Evolutionary conservation across 805 yeast species (phyloP).

Genomic region (Myxozyma melibiosi): DNA sequence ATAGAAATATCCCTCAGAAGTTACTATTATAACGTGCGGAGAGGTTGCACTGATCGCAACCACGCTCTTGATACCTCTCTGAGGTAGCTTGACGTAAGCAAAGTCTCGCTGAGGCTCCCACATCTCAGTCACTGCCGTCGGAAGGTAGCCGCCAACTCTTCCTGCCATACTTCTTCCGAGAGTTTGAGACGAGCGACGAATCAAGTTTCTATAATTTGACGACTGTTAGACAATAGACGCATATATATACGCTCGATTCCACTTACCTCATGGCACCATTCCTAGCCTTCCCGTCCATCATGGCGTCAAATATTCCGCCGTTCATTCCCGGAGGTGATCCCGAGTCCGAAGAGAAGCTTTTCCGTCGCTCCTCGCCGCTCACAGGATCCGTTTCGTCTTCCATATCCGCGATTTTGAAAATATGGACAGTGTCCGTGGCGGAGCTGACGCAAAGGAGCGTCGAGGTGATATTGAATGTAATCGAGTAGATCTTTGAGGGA

Average conservation of each 20-base stretch:
- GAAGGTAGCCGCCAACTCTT: constrained; percentile 84
- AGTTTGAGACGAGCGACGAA: constrained; percentile 37
- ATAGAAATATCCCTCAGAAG: constrained; percentile 77
- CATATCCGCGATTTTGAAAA: constrained; percentile 70
- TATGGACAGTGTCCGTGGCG: constrained; percentile 89
- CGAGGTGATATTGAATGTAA: constrained; percentile 73
- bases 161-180: constrained; percentile 58
- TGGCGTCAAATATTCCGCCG: constrained; percentile 34
- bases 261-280: constrained; percentile 31
- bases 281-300: constrained; percentile 33
- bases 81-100: constrained; percentile 79
- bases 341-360: constrained; percentile 33
- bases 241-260: not conserved
- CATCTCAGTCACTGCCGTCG: constrained; percentile 75
- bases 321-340: constrained; percentile 32
- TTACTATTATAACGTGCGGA: constrained; percentile 64
- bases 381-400: constrained; percentile 17
- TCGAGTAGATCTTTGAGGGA: constrained; percentile 74
- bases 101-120: constrained; percentile 85
- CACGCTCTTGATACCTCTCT: constrained; percentile 39
- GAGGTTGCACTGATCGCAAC: constrained; percentile 45
- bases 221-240: not conserved
- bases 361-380: constrained; percentile 24
- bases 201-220: constrained; percentile 13
- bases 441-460: constrained; percentile 78